These are phyloP conservation scores for Trametes sp. DNA, from an alignment of 1,284 basidiomycete species.

Conservation along the genomic window DNA sequence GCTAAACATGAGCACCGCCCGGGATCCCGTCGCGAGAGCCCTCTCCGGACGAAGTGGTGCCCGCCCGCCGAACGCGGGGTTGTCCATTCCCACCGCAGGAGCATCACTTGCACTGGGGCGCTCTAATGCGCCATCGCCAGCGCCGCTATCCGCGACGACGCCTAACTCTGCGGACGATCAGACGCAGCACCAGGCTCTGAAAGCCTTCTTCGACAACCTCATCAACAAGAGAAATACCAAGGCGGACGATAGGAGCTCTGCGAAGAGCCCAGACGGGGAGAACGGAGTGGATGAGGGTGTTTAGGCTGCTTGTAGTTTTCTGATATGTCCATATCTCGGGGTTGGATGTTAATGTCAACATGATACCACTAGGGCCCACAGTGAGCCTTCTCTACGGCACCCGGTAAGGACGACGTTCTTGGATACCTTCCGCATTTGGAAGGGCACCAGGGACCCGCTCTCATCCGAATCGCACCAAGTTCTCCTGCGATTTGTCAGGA, in stretches of 20 bases:
- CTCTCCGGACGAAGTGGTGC: conserved; percentile 32
- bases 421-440: conserved; percentile 11
- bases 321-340: conserved; percentile 1
- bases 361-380: conserved; percentile 1
- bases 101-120: conserved; percentile 30
- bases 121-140: conserved; percentile 48
- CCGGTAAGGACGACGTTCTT: background rate
- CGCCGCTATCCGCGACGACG: conserved; percentile 44
- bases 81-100: conserved; percentile 35
- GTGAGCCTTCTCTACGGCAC: background rate
- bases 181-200: conserved; percentile 82
- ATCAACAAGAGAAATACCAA: conserved; percentile 70
- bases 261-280: conserved; percentile 41
- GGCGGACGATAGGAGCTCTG: conserved; percentile 35
- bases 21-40: conserved; percentile 36
- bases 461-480: background rate
- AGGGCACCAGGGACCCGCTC: background rate
- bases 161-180: conserved; percentile 62
- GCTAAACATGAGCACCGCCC: conserved; percentile 32
- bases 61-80: conserved; percentile 33
- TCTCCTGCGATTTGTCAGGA: too few relatives aligned
- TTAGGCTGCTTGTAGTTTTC: conserved; percentile 24
- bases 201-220: conserved; percentile 87
- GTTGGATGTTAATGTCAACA: conserved; percentile 8
- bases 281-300: conserved; percentile 47